Evolutionary conservation across 129 eudicot species (phyloP).

Genomic region (Saposhnikovia divaricata): DNA sequence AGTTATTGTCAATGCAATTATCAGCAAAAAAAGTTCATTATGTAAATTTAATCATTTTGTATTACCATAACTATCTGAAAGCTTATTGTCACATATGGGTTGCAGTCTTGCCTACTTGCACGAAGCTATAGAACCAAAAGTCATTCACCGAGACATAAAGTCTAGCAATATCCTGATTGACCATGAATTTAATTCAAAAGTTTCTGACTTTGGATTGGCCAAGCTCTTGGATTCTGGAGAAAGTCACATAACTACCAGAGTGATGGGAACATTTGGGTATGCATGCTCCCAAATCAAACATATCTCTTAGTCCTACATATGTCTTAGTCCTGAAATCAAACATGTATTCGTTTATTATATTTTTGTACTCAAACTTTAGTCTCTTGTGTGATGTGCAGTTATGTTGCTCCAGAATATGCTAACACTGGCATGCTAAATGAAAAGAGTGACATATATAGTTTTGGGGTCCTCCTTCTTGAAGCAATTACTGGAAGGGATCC

Average conservation of each 20-base stretch:
- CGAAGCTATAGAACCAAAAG: constrained; percentile 96
- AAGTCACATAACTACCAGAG: constrained; percentile 94
- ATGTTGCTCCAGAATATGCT: constrained; percentile 97
- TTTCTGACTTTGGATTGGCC: constrained; percentile 96
- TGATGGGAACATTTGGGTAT: constrained; percentile 98
- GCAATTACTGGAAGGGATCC: constrained; percentile 96
- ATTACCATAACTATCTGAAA: neutral
- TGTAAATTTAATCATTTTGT: neutral
- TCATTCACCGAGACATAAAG: constrained; percentile 93
- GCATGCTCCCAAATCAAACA: constrained; percentile 13
- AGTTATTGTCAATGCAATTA: neutral
- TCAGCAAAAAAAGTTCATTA: neutral
- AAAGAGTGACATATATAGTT: constrained; percentile 91
- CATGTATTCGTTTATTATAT: neutral
- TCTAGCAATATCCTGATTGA: constrained; percentile 92
- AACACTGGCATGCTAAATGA: constrained; percentile 89
- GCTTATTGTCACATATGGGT: neutral
- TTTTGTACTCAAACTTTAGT: neutral
- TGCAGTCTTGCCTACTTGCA: constrained; percentile 94
- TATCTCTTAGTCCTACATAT: neutral
- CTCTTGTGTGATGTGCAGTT: constrained; percentile 34
- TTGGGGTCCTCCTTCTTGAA: constrained; percentile 76
- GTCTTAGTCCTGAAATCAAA: neutral
- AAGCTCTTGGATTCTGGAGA: constrained; percentile 92
- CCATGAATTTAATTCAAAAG: constrained; percentile 73